Conservation (phyloP, 2,329 filamentous ascomycete species). For the Penicillium frequentans region DNA sequence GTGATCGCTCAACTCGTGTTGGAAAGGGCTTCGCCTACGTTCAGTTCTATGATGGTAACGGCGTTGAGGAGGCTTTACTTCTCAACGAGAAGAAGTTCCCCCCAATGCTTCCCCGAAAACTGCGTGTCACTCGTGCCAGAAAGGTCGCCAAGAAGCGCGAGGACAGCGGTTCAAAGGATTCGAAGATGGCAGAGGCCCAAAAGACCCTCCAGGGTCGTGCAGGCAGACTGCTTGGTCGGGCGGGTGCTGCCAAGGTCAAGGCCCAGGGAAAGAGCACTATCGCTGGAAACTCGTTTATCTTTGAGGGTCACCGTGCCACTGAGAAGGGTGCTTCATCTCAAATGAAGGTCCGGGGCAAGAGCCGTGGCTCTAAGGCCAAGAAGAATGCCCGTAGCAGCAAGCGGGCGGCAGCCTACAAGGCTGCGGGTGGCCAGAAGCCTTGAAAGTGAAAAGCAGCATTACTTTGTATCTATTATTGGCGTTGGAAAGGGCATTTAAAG, state of each 20-base stretch:
- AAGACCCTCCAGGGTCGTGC: constrained; percentile 43
- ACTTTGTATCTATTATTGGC: constrained; percentile 18
- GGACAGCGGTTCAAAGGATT: constrained; percentile 16
- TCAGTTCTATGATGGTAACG: constrained; percentile 86
- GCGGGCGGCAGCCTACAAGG: constrained; percentile 45
- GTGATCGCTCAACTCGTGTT: constrained; percentile 85
- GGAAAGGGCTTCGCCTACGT: constrained; percentile 98
- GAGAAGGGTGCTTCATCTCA: constrained; percentile 28
- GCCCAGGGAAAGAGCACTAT: constrained; percentile 27
- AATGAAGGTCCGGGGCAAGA: constrained; percentile 39
- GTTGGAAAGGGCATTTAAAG: constrained; percentile 23
- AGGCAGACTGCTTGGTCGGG: constrained; percentile 38
- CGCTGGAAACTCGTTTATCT: constrained; percentile 39
- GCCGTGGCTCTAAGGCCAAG: constrained; percentile 42
- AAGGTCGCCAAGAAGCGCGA: constrained; percentile 55
- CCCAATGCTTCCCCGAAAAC: constrained; percentile 82
- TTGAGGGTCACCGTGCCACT: constrained; percentile 47
- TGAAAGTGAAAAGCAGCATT: constrained; percentile 10
- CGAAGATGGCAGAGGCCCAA: constrained; percentile 27
- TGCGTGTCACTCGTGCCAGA: constrained; percentile 86
- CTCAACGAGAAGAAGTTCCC: constrained; percentile 90
- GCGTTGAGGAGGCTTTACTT: constrained; percentile 86
- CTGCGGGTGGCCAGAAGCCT: constrained; percentile 34
- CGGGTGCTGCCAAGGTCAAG: constrained; percentile 39
- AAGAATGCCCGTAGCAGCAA: constrained; percentile 42